Base-by-base conservation (phyloP, 2,329 filamentous ascomycete species). In the Fusarium sterilihyphosum region DNA sequence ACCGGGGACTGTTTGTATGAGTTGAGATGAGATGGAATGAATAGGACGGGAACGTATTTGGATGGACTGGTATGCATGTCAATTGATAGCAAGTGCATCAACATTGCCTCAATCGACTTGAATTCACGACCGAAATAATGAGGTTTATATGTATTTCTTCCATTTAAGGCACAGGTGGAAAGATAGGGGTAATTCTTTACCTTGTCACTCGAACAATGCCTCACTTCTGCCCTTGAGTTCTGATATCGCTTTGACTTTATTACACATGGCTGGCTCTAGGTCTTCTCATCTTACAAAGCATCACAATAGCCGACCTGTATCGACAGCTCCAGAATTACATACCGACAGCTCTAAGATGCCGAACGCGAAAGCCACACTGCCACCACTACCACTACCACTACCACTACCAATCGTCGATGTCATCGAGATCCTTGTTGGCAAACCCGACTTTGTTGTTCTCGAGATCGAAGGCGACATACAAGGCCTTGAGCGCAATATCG, bases 401-500 rank as follows among this genome's bases (percentile, higher is more conserved):
- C 38, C 44, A 33, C 49, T 50, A 69, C 41, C 49, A 61, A 24
- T 53, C 59, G 20, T 73, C 72, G 14, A 73, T 26, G 67, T 80
- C 69, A 38, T 78, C 64, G 43, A 86, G 77, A 18, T 76, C 65
- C 81, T 88, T 88, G 70, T 82, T 82, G 54, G 85, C 86, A 67
- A 88, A 84, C 3, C 86, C 86, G 33, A 84, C 77, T 22, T 75
- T 78, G 20, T 80, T 78, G 20, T 76, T 80, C 56, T 85, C 83
- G 17, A 87, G 73, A 56, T 94, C 92, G 81, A 94, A 94, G 54
- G 94, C 90, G 37, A 92, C 90, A 79, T 93, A 95, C 72, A 93
- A 86, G 63, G 89, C 89, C 89, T 96, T 96, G 75, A 96, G 87
- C 84, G 95, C 94, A 64, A 93, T 86, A 70, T 95, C 93, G 16